Base-by-base conservation (phyloP, 1,284 basidiomycete genomes). In the Melampsora americana region DNA sequence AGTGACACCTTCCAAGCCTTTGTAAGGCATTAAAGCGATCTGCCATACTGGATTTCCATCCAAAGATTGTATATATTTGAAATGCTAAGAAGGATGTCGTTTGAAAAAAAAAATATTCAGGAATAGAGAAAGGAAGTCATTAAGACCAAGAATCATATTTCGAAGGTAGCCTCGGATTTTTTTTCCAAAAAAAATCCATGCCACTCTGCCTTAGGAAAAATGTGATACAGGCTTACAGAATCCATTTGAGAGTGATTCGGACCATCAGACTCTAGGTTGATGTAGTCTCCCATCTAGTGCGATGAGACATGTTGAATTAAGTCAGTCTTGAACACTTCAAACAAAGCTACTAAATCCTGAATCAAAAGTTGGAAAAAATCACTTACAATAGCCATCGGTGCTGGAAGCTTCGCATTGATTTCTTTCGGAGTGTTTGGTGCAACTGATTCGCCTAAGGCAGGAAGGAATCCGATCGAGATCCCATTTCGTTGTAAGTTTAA, bases 331-430 rank as follows among this genome's bases (percentile, higher is more conserved):
- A 26, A 62, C 4, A 7, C 32, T 50, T 50, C 11, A 42, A 32
- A 35, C 39, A 18, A 35, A 11, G 48, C 12, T 67, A 28, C 5
- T 11, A 42, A 5, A 44, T 30, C 48, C 26, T 12, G 60, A 11
- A 23, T 53, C 23, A 46, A 23, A 18, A 23, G 18, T 16, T 2
- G 0, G 1, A 5, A 72, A 50, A 53, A 5, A 59, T 28, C 1
- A 62, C 73, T 39, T 61, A 75, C 73, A 30, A 75, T 68, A 26
- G 73, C 73, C 66, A 75, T 75, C 32, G 73, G 73, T 26, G 56
- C 66, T 20, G 73, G 73, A 23, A 75, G 35, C 44, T 61, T 59
- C 6, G 35, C 5, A 26, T 75, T 75, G 66, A 75, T 75, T 60
- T 69, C 66, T 16, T 50, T 46, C 20, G 60, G 65, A 32, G 65